Evolutionary conservation across 1,139 yeast species (phyloP).

Genomic region (Protomyces macrosporus): DNA sequence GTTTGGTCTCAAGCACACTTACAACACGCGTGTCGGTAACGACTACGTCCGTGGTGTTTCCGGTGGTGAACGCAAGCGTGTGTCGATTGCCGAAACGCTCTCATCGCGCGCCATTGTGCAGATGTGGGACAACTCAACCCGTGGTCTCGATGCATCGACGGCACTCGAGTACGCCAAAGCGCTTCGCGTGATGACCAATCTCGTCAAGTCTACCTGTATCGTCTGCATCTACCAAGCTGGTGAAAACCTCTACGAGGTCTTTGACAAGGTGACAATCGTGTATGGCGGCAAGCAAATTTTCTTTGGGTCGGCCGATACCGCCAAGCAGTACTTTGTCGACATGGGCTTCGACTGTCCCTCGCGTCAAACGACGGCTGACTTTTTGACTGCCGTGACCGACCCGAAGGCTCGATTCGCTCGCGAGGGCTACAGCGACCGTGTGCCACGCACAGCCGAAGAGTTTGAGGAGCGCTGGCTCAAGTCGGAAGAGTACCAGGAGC

Average conservation of each 20-base stretch:
- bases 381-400: conserved; percentile 62
- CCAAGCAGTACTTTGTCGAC: conserved; percentile 50
- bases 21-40: conserved; percentile 63
- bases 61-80: conserved; percentile 82
- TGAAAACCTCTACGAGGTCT: conserved; percentile 56
- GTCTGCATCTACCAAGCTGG: conserved; percentile 63
- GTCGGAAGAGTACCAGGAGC: conserved; percentile 47
- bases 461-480: conserved; percentile 53
- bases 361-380: conserved; percentile 60
- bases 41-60: conserved; percentile 72
- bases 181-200: conserved; percentile 55
- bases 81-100: conserved; percentile 66
- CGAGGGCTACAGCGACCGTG: conserved; percentile 49
- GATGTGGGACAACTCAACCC: conserved; percentile 75
- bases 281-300: conserved; percentile 57
- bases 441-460: conserved; percentile 55
- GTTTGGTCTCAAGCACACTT: conserved; percentile 62
- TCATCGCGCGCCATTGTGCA: conserved; percentile 55
- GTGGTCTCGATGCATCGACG: conserved; percentile 70
- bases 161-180: conserved; percentile 65
- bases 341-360: conserved; percentile 61
- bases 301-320: conserved; percentile 53
- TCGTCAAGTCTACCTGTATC: conserved; percentile 53
- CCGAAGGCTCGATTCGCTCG: conserved; percentile 47
- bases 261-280: conserved; percentile 60